Percentiles rank a stretch among this genome's conserved stretches.
phyloP scores from a whole-genome alignment of 1,284 basidiomycete species.

The Cryptococcus sp. region DNA sequence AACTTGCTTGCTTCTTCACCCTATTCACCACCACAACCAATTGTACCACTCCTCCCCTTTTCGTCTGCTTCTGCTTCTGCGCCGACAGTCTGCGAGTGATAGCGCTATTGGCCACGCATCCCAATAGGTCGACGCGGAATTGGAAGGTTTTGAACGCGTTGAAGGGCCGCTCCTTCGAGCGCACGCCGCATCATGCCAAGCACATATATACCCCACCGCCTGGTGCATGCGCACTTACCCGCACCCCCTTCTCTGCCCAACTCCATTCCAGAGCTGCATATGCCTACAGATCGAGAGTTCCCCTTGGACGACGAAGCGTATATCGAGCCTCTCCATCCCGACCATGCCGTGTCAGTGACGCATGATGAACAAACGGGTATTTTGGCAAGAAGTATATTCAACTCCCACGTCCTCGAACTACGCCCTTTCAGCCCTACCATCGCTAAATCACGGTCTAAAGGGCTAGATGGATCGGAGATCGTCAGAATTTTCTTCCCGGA shows the following conservation, averaged over 20 bases:
- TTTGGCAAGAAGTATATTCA: slow-evolving; percentile 72
- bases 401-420: slow-evolving; percentile 74
- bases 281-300: slow-evolving; percentile 57
- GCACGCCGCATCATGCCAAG: slow-evolving; percentile 24
- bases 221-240: slow-evolving; percentile 46
- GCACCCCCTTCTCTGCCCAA: slow-evolving; percentile 32
- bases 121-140: too few species aligned
- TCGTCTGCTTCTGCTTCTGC: not conserved
- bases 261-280: slow-evolving; percentile 32
- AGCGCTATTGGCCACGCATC: too few species aligned
- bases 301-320: slow-evolving; percentile 48
- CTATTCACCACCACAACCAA: too few species aligned
- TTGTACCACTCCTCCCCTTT: too few species aligned
- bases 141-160: not conserved
- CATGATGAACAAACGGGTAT: slow-evolving; percentile 66
- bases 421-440: slow-evolving; percentile 62
- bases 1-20: too few species aligned
- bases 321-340: slow-evolving; percentile 63
- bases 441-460: slow-evolving; percentile 21
- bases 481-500: slow-evolving; percentile 78
- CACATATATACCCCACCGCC: slow-evolving; percentile 38
- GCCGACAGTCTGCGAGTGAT: too few species aligned
- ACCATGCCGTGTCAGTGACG: slow-evolving; percentile 72
- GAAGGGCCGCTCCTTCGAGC: not conserved
- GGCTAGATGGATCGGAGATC: slow-evolving; percentile 57